Conservation (phyloP, 306 rosid species). For the Quercus dentata region DNA sequence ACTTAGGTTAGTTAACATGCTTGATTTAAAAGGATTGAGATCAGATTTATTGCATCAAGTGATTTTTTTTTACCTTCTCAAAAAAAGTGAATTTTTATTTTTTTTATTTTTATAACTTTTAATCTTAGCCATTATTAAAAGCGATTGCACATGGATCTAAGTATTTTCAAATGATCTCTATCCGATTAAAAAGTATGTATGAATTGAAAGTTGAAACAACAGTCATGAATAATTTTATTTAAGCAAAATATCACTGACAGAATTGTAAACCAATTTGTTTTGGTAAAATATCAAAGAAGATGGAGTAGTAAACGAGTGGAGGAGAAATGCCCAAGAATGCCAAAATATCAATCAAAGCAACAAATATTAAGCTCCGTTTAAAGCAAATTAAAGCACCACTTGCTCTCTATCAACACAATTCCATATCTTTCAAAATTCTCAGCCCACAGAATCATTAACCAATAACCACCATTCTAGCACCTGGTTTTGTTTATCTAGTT, state of each 20-base stretch:
- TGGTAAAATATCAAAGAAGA: not conserved
- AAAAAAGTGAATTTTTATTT: too few species aligned
- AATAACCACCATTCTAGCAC: conserved; percentile 22
- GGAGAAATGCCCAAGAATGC: not conserved
- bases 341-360: not conserved
- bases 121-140: too few species aligned
- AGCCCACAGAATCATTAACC: conserved; percentile 36
- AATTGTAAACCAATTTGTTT: not conserved
- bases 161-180: too few species aligned
- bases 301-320: not conserved
- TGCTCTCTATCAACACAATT: not conserved
- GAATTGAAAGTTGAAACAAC: not conserved
- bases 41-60: too few species aligned
- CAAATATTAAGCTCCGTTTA: not conserved
- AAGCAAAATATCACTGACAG: not conserved
- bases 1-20: too few species aligned
- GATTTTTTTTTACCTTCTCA: too few species aligned
- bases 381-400: conserved; percentile 15
- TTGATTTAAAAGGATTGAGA: too few species aligned
- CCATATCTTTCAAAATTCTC: conserved; percentile 7
- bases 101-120: too few species aligned
- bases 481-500: conserved; percentile 24
- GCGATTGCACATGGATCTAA: too few species aligned
- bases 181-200: not conserved
- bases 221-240: not conserved